Evolutionary conservation across 2,329 filamentous ascomycete genomes (phyloP).

Genomic region (Colletotrichum sp.): DNA sequence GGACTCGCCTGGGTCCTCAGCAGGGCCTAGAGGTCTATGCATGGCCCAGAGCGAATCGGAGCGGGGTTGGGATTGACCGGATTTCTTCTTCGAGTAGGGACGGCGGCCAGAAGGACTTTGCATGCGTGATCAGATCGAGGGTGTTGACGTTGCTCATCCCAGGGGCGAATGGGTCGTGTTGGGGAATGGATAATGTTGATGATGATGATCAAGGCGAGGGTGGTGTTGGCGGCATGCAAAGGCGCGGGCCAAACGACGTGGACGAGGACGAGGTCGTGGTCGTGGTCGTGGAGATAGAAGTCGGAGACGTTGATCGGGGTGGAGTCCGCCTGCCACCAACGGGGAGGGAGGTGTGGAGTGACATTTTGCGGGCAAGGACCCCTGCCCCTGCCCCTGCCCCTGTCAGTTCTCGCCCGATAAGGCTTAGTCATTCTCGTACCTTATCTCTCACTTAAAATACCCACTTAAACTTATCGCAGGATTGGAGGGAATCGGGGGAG

Average conservation of each 20-base stretch:
- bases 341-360: background rate
- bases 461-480: background rate
- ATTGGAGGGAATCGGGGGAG: background rate
- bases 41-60: background rate
- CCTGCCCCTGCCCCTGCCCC: background rate
- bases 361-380: background rate
- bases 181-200: background rate
- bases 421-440: background rate
- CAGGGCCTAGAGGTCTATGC: background rate
- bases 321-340: background rate
- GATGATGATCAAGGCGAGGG: background rate
- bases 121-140: background rate
- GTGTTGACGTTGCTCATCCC: background rate
- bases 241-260: background rate
- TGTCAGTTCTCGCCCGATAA: background rate
- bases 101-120: background rate
- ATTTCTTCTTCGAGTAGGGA: background rate
- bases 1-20: background rate
- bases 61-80: background rate
- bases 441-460: background rate
- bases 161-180: background rate
- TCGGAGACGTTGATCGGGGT: background rate
- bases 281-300: background rate
- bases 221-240: background rate
- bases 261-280: background rate